Conservation (phyloP, 176 grass and related monocot species). For the Elaeis guineensis region DNA sequence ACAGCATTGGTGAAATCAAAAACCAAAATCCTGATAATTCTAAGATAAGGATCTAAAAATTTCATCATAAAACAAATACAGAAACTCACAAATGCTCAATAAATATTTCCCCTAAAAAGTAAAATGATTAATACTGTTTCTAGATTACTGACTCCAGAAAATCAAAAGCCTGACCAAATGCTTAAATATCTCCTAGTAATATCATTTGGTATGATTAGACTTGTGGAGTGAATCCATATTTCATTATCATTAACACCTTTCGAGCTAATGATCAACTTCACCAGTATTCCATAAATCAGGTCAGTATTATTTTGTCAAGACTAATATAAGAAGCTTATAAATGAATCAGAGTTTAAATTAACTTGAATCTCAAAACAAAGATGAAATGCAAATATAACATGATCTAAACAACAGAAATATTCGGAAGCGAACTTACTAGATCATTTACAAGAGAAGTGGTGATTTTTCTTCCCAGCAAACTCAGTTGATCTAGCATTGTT, state of each 20-base stretch:
- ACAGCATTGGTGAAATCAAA: too few species aligned
- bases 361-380: background rate
- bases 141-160: too few species aligned
- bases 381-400: background rate
- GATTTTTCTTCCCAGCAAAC: conserved; percentile 54
- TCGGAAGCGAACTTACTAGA: conserved; percentile 32
- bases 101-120: too few species aligned
- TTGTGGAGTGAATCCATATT: too few species aligned
- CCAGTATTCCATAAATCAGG: background rate
- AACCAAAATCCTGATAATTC: too few species aligned
- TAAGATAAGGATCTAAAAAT: too few species aligned
- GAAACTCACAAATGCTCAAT: too few species aligned
- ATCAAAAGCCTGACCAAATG: too few species aligned
- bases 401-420: background rate
- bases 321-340: background rate
- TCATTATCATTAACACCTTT: background rate
- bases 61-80: too few species aligned
- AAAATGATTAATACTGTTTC: too few species aligned
- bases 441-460: conserved; percentile 60
- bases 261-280: background rate
- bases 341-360: background rate
- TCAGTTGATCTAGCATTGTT: conserved; percentile 56
- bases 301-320: background rate
- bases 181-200: too few species aligned
- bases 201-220: too few species aligned